Base-by-base conservation (phyloP, 257 asterid genomes). In the Solanum raphanifolium region DNA sequence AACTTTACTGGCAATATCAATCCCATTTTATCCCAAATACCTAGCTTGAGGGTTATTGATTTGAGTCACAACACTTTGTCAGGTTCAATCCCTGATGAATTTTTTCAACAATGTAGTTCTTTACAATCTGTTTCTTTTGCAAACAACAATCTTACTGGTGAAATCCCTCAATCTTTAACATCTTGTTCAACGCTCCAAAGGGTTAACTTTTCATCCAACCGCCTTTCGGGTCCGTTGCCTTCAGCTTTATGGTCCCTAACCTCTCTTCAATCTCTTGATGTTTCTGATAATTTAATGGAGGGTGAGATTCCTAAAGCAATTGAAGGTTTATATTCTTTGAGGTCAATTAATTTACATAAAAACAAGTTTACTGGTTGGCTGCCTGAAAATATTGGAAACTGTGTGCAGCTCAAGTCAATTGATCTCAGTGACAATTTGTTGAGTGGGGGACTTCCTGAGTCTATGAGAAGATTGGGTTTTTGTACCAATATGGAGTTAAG, bases 301-400 rank as follows among this genome's bases (percentile, higher is more conserved):
- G 99, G 98, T 76, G 94, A 93, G 91, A 90, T 96, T 88, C 96
- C 98, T 2, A 65, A 78, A 32, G 95, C 94, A 69, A 52, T 96
- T 68, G 97, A 91, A 76, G 88, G 87, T 55, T 89, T 94, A 88
- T 86, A 88, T 88, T 88, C 88, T 83, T 83, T 95, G 73, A 92
- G 91, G 89, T 88, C 86, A 5, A 78, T 95, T 84, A 91, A 83
- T 91, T 89, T 95, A 27, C 88, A 94, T 23, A 92, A 36, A 69
- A 96, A 96, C 86, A 89, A 72, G 79, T 92, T 96, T 29, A 88
- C 72, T 7, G 99, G 98, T 21, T 75, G 87, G 92, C 87, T 96
- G 90, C 98, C 99, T 88, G 93, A 88, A 9, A 92, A 88, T 36
- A 92, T 96, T 83, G 98, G 98, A 23, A 93, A 90, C 74, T 96